Evolutionary conservation across 164 flowering plant species (phyloP), one percentile per base, ranked within the genome.

Genomic region (Akebia trifoliata): DNA sequence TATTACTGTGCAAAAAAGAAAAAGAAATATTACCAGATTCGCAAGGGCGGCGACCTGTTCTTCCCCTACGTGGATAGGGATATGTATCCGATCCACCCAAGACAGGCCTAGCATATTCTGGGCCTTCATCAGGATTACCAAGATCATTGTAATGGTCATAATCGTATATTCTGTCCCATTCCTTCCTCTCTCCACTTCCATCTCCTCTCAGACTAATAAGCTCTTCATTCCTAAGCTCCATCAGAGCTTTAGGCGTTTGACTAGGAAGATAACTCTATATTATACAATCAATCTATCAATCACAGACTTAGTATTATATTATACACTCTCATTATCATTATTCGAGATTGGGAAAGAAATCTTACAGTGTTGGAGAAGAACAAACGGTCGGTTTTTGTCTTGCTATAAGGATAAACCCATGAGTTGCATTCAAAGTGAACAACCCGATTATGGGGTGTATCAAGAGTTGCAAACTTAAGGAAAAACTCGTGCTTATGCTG

Each of bases 121-220:
- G 37, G 35, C 75, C 83, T 51, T 73, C 76, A 34, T 86, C 91
- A 0, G 95, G 96, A 54, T 78, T 61, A 6, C 91, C 90, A 47
- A 86, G 70, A 68, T 92, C 98, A 60, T 92, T 92, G 73, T 92
- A 92, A 51, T 43, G 57, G 49, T 77, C 93, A 40, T 92, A 92
- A 57, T 92, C 96, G 45, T 92, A 92, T 0, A 89, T 80, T 29
- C 93, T 65, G 34, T 92, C 98, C 85, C 89, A 77, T 57, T 86
- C 82, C 54, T 85, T 59, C 14, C 77, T 84, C 69, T 84, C 76
- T 59, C 82, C 88, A 11, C 31, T 67, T 38, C 84, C 91, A 63
- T 81, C 58, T 26, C 98, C 98, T 76, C 96, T 79, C 72, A 89
- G 62, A 40, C 30, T 72, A 43, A 34, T 37, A 2, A 92, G 71